Evolutionary conservation across 176 grass and related monocot genomes (phyloP), one percentile per base, ranked within the genome.

Genomic region (Dendrocalamus sinicus): DNA sequence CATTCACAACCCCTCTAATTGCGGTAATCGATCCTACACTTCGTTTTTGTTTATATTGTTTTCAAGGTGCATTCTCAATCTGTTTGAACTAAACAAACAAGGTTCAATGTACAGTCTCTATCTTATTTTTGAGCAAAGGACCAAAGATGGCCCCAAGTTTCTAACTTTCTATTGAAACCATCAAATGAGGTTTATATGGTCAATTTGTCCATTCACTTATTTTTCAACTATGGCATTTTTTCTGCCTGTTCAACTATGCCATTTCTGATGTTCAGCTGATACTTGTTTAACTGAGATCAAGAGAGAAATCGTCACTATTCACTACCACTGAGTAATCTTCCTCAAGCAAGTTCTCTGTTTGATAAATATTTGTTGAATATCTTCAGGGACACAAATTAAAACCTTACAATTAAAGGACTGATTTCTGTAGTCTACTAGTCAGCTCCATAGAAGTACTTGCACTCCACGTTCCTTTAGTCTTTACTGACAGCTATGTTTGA

Each of bases 401-500:
- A 54, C 35, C 22, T 70, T 71, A 28, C 11, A 10, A 59, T 75
- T 24, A 20, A 79, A 83, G 7, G 14, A 60, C 60, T 41, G 20
- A 44, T 73, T 79, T 30, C 4, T 43, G 30, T 5, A 64, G 28
- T 63, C 57, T 58, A n/a, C 50, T 68, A 67, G 14, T 69, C 47
- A 23, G 62, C 19, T 84, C 47, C 62, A 67, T 78, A 61, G 23
- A 2, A 71, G 8, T 74, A 47, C 12, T 76, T 59, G 71, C 72
- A 78, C 8, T 53, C 12, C 15, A 50, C 30, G 50, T 66, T 44
- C 48, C 30, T 82, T 47, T 77, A 55, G 37, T 28, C 39, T 73
- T 68, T 85, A 35, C 39, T 78, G 46, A 90, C 67, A 55, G 24
- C 39, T 44, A 59, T 76, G 8, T 84, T 79, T 87, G 44, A 87